Percentiles rank a stretch among this genome's conserved stretches.
Conservation (phyloP, 1,139 yeast species). For the Protomyces gravidus region DNA sequence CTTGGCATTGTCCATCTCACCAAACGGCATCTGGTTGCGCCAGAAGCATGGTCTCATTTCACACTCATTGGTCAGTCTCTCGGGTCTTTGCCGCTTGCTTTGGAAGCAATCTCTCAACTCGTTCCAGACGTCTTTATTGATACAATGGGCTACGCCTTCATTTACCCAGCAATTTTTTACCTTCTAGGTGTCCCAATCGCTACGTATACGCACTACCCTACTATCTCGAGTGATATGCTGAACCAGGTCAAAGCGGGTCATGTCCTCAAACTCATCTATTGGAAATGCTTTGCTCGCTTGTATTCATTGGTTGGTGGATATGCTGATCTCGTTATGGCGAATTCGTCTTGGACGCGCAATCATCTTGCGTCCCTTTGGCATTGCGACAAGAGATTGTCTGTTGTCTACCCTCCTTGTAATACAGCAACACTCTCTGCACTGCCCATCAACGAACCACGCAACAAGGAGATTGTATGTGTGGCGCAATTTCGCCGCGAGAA, state of each 20-base stretch:
- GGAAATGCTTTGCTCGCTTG: conserved; percentile 53
- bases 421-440: conserved; percentile 50
- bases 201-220: conserved; percentile 90
- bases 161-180: conserved; percentile 59
- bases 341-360: conserved; percentile 86
- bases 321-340: conserved; percentile 65
- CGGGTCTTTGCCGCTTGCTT: conserved; percentile 65
- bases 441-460: conserved; percentile 41
- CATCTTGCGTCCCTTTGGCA: conserved; percentile 51
- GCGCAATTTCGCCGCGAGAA: conserved; percentile 97
- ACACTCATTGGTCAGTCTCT: conserved; percentile 84
- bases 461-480: conserved; percentile 61
- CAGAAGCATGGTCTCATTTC: conserved; percentile 67
- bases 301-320: conserved; percentile 64
- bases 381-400: conserved; percentile 38
- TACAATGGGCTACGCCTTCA: conserved; percentile 89
- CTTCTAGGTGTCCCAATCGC: conserved; percentile 66
- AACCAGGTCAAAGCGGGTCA: conserved; percentile 37
- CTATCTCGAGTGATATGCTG: conserved; percentile 81
- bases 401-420: conserved; percentile 84
- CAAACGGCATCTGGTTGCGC: conserved; percentile 63
- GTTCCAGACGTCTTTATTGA: conserved; percentile 86
- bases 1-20: conserved; percentile 67
- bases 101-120: conserved; percentile 64
- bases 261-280: conserved; percentile 58